Evolutionary conservation across 2,329 filamentous ascomycete species (phyloP).

Genomic region (Cladosporium cucumerinum): DNA sequence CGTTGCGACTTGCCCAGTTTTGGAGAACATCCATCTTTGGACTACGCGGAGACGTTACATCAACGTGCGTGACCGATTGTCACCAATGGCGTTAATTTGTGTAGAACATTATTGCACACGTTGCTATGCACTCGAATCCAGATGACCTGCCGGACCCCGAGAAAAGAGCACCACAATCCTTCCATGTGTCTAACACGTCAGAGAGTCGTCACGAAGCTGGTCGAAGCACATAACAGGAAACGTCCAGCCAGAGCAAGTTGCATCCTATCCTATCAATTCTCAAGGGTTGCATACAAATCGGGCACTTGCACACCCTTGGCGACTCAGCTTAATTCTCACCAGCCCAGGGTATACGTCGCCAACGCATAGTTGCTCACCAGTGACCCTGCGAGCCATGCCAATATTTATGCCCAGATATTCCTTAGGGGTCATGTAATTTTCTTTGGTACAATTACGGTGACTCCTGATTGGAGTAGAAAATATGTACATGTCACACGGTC

Average conservation of each 20-base stretch:
- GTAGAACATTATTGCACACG: constrained; percentile 7
- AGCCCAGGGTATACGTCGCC: neutral
- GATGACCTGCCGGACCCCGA: constrained; percentile 1
- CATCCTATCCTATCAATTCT: neutral
- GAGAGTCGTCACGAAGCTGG: neutral
- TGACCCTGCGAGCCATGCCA: neutral
- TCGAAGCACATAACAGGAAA: neutral
- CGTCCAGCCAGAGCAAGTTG: neutral
- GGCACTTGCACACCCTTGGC: neutral
- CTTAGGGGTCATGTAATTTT: neutral
- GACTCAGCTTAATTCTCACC: neutral
- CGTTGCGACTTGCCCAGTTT: constrained; percentile 5
- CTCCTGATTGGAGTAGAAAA: neutral
- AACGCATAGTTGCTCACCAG: neutral
- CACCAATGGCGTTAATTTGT: neutral
- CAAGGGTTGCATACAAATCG: neutral
- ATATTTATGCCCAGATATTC: neutral
- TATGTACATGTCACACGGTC: constrained; percentile 1
- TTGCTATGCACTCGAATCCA: constrained; percentile 9
- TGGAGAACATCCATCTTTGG: neutral
- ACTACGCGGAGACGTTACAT: neutral
- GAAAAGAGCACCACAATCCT: neutral
- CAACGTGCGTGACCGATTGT: neutral
- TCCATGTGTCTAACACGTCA: neutral
- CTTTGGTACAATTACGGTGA: neutral